phyloP scores from a whole-genome alignment of 2,329 filamentous ascomycete genomes.

The Eutypella sp. region DNA sequence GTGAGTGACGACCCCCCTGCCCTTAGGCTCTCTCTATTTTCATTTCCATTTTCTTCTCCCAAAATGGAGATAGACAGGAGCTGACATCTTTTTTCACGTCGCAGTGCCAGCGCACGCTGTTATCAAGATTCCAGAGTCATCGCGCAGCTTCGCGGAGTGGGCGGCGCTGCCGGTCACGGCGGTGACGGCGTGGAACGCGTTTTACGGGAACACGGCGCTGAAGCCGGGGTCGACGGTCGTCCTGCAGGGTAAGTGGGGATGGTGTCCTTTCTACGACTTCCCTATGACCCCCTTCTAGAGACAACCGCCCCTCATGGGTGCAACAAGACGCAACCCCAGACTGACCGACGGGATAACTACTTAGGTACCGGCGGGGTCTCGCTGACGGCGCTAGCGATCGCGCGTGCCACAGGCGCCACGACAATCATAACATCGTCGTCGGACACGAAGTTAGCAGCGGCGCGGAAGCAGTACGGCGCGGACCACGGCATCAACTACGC shows the following conservation, averaged over 20 bases:
- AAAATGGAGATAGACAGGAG: no score
- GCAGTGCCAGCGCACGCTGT: slow-evolving; percentile 34
- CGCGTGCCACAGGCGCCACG: slow-evolving; percentile 37
- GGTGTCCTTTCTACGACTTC: no score
- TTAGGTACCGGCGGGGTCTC: slow-evolving; percentile 44
- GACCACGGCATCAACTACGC: slow-evolving; percentile 46
- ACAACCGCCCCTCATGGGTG: no score
- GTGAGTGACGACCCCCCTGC: no score
- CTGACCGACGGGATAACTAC: background rate
- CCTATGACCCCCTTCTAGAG: no score
- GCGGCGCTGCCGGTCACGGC: slow-evolving; percentile 38
- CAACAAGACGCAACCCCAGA: background rate
- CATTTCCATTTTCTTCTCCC: no score
- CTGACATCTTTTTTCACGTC: no score
- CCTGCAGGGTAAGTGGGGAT: slow-evolving; percentile 26
- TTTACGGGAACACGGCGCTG: slow-evolving; percentile 37
- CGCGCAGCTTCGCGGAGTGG: slow-evolving; percentile 30
- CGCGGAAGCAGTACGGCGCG: slow-evolving; percentile 33
- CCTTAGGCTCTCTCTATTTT: no score
- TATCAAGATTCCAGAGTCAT: slow-evolving; percentile 33
- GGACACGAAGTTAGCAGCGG: slow-evolving; percentile 39
- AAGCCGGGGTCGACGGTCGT: slow-evolving; percentile 35
- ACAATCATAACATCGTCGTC: slow-evolving; percentile 44
- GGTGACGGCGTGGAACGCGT: slow-evolving; percentile 42
- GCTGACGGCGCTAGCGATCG: slow-evolving; percentile 39